These are phyloP conservation scores for Rhodotorula toruloides DNA, from an alignment of 768 basidiomycete genomes.

Conservation along the genomic window DNA sequence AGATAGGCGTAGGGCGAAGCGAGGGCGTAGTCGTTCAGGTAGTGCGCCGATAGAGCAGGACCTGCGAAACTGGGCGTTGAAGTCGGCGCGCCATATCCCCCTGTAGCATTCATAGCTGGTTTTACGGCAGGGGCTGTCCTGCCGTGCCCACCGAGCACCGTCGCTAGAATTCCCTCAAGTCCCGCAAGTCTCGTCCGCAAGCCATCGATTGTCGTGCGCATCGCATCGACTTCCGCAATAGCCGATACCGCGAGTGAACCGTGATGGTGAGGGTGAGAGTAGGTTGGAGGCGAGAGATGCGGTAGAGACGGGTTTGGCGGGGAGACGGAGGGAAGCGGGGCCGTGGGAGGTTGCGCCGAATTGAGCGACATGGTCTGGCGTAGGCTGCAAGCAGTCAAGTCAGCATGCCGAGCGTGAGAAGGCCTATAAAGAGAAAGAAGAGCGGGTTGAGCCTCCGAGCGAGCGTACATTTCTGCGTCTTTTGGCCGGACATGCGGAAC, in stretches of 20 bases:
- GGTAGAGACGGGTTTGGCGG: too few species aligned
- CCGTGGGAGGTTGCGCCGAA: too few species aligned
- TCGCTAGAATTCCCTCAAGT: conserved; percentile 2
- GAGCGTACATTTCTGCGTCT: not conserved
- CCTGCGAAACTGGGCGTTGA: too few species aligned
- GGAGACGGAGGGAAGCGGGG: too few species aligned
- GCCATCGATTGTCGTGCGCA: conserved; percentile 1
- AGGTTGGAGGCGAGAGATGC: too few species aligned
- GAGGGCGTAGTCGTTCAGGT: too few species aligned
- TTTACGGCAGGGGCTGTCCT: not conserved
- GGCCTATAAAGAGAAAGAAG: not conserved
- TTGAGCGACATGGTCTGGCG: too few species aligned
- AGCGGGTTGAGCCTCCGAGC: not conserved
- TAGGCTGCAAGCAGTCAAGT: too few species aligned
- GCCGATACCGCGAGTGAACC: not conserved
- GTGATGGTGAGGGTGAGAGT: too few species aligned
- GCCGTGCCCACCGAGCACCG: not conserved
- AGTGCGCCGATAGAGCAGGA: too few species aligned
- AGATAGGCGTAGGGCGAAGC: too few species aligned
- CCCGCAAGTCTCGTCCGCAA: not conserved
- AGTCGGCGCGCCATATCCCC: not conserved
- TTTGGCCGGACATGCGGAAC: conserved; percentile 21
- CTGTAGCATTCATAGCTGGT: not conserved
- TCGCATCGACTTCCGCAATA: not conserved
- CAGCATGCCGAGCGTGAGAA: too few species aligned